Base-by-base conservation (phyloP, 148 eudicot species). In the Spergularia marina region DNA sequence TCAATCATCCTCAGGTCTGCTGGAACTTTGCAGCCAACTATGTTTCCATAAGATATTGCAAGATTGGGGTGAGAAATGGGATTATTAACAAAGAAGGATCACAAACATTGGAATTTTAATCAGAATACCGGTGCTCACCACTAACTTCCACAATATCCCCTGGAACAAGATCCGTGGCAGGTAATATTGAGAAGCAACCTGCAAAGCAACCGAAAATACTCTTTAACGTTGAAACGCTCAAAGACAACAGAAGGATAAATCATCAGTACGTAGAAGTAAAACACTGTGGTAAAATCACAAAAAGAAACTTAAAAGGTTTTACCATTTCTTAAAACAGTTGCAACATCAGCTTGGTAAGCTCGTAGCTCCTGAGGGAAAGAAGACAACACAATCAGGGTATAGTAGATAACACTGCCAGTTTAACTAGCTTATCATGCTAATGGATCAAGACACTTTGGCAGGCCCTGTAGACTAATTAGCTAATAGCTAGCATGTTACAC, bases 261-360 rank as follows among this genome's bases (percentile, higher is more conserved):
- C 53, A 64, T 58, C 40, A 23, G 54, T 59, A 61, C 20, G 2
- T 39, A 7, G 70, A 21, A 62, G 51, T 18, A 8, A 12, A 77
- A 20, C 41, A 56, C 34, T 15, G 7, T 15, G 47, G 34, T 6
- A 51, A 36, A 59, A 16, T 14, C 68, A 62, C 25, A 49, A 47
- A 65, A n/a, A 68, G 15, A 23, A n/a, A 67, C 8, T 72, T 65
- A 49, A 11, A 55, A 23, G 20, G 30, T 58, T 62, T 86, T 91
- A 95, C 98, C 97, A 82, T 95, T 95, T 77, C 97, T 91, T 52
- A 95, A 79, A 82, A 92, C 97, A 72, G 97, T 92, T 66, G 97
- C 98, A 74, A 95, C 87, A 83, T 95, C 98, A 81, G 98, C 98
- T 89, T 95, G 98, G 87, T 95, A 95, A 66, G 98, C 98, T 68